Base-by-base conservation (phyloP, 805 yeast species). In the Wickerhamomyces sydowiorum region DNA sequence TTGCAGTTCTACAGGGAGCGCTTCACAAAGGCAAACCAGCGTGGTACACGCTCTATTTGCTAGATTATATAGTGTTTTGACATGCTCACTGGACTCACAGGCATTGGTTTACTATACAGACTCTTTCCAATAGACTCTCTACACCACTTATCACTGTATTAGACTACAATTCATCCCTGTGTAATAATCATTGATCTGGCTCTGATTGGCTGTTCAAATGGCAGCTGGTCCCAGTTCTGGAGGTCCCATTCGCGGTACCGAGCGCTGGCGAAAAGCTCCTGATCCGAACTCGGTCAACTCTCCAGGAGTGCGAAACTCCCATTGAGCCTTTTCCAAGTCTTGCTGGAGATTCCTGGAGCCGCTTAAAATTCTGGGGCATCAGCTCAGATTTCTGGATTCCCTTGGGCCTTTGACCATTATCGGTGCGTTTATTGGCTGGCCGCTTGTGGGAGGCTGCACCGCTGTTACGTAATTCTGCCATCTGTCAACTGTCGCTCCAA, bases 261-360 rank as follows among this genome's bases (percentile, higher is more conserved):
- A 30, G 22, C 33, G 5, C 7, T 5, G 5, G 15, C 14, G 14
- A 10, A 12, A 5, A 5, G 30, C 4, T 17, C 3, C 33, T 30
- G 33, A 20, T 30, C 33, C 33, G 33, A 30, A 14, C 33, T 30
- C 33, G 33, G 33, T n/a, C n/a, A n/a, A n/a, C n/a, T n/a, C n/a
- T n/a, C n/a, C n/a, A n/a, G n/a, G n/a, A n/a, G n/a, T n/a, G n/a
- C n/a, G n/a, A n/a, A n/a, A n/a, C n/a, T n/a, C n/a, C n/a, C n/a
- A n/a, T n/a, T n/a, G n/a, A n/a, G n/a, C n/a, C n/a, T n/a, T n/a
- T n/a, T n/a, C n/a, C n/a, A n/a, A n/a, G n/a, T n/a, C n/a, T n/a
- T n/a, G n/a, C n/a, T n/a, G n/a, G n/a, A n/a, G n/a, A n/a, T n/a
- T n/a, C n/a, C n/a, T n/a, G n/a, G n/a, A n/a, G n/a, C n/a, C n/a